phyloP scores from a whole-genome alignment of 805 yeast genomes.

The Pachysolen tannophilus region DNA sequence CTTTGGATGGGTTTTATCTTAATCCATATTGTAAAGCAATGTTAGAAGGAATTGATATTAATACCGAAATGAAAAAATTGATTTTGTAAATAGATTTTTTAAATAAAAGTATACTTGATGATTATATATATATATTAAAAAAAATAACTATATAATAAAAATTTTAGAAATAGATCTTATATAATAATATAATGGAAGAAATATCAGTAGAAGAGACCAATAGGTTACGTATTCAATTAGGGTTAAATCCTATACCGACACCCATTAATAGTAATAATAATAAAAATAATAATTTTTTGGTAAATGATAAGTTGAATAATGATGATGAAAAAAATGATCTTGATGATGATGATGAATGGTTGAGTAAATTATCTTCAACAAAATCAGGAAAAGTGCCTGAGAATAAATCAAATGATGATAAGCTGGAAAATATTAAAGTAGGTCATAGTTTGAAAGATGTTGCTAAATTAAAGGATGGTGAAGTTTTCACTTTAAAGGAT shows the following conservation, averaged over 20 bases:
- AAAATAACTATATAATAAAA: slow-evolving; percentile 8
- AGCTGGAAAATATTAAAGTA: slow-evolving; percentile 28
- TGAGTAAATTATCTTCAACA: slow-evolving; percentile 22
- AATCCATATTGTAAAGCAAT: slow-evolving; percentile 29
- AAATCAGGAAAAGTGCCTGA: slow-evolving; percentile 15
- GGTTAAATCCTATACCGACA: slow-evolving; percentile 50
- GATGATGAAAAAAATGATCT: too few species aligned
- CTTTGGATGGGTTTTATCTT: slow-evolving; percentile 25
- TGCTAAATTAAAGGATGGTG: slow-evolving; percentile 23
- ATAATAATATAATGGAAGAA: slow-evolving; percentile 12
- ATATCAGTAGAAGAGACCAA: slow-evolving; percentile 50
- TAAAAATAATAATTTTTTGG: too few species aligned
- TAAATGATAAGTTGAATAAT: too few species aligned
- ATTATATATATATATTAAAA: neutral
- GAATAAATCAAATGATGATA: slow-evolving; percentile 19
- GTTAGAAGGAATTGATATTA: slow-evolving; percentile 28
- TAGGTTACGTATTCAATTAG: slow-evolving; percentile 38
- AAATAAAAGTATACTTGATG: neutral
- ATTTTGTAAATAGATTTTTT: neutral
- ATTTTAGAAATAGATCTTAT: slow-evolving; percentile 8
- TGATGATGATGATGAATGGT: slow-evolving; percentile 5
- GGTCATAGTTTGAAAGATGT: slow-evolving; percentile 39
- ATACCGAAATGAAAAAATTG: slow-evolving; percentile 5
- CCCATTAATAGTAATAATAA: too few species aligned
- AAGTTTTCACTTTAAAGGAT: slow-evolving; percentile 53